Conservation (phyloP, 2,329 filamentous ascomycete species). For the Pestalotiopsis sp. region DNA sequence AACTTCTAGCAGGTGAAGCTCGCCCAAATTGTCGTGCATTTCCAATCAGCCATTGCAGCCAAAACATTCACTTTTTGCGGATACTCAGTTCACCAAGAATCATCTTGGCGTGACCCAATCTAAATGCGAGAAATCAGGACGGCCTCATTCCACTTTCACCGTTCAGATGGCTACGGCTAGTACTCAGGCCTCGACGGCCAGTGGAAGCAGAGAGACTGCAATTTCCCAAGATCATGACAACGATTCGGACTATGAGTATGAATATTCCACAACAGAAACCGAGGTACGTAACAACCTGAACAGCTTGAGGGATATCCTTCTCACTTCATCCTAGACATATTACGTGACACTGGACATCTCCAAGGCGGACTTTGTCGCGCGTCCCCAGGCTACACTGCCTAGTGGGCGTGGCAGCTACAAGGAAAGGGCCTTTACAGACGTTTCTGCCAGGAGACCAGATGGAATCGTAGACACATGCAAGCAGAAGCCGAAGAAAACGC, state of each 20-base stretch:
- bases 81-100: neutral
- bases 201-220: neutral
- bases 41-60: neutral
- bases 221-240: constrained; percentile 40
- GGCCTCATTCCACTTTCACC: constrained; percentile 19
- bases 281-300: constrained; percentile 46
- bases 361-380: constrained; percentile 57
- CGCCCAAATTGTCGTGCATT: neutral
- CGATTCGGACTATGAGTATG: constrained; percentile 68
- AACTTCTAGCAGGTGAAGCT: neutral
- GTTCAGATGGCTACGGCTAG: constrained; percentile 29
- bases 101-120: neutral
- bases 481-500: constrained; percentile 25
- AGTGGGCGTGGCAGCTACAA: constrained; percentile 49
- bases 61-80: neutral
- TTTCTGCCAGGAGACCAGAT: constrained; percentile 20
- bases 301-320: neutral
- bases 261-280: constrained; percentile 66
- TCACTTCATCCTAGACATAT: constrained; percentile 54
- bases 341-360: constrained; percentile 68
- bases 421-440: constrained; percentile 36
- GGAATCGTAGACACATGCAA: constrained; percentile 14
- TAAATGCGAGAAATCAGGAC: constrained; percentile 11
- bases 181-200: constrained; percentile 18
- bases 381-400: constrained; percentile 40